phyloP scores from a whole-genome alignment of 306 rosid genomes.

The Quillaja saponaria region DNA sequence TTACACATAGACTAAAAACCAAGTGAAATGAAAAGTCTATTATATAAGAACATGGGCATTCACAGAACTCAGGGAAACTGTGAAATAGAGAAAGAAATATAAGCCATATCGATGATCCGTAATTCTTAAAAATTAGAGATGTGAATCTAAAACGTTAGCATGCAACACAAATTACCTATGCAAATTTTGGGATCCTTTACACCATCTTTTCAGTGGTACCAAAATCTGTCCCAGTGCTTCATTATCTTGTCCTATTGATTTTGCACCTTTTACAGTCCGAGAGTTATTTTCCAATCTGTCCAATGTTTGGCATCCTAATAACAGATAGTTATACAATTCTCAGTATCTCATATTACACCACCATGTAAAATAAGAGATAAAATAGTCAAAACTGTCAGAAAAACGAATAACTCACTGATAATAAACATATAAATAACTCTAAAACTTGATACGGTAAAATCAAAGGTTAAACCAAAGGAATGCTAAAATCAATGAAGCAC shows the following conservation, averaged over 20 bases:
- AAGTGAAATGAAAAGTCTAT: neutral
- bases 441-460: too few species aligned
- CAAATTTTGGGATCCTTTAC: conserved; percentile 54
- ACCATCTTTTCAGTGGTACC: conserved; percentile 67
- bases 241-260: conserved; percentile 69
- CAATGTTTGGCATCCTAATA: conserved; percentile 65
- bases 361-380: conserved; percentile 8
- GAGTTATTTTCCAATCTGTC: conserved; percentile 80
- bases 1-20: neutral
- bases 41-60: conserved; percentile 8
- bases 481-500: too few species aligned
- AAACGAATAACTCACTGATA: too few species aligned
- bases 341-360: conserved; percentile 9
- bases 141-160: conserved; percentile 10
- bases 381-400: too few species aligned
- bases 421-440: too few species aligned
- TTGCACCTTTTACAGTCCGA: conserved; percentile 81
- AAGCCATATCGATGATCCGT: conserved; percentile 9
- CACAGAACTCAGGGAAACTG: neutral
- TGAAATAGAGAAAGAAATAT: neutral
- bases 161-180: conserved; percentile 50
- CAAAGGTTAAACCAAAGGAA: too few species aligned
- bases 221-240: conserved; percentile 73
- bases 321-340: conserved; percentile 16
- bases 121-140: conserved; percentile 18